These are phyloP conservation scores for Stevia rebaudiana DNA, from an alignment of 140 eudicot genomes.

Conservation along the genomic window DNA sequence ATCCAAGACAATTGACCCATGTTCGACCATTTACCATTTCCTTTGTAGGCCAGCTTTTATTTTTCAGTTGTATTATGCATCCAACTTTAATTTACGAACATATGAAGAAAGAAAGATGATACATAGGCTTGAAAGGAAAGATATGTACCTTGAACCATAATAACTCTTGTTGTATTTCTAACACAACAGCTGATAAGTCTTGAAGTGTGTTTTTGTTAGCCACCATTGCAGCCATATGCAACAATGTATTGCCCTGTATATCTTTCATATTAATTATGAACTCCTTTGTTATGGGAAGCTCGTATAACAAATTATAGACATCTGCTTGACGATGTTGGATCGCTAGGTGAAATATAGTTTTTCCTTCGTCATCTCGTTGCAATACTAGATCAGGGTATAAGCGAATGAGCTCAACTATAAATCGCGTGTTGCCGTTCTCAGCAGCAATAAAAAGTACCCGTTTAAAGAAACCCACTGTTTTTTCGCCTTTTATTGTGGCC, in stretches of 20 bases:
- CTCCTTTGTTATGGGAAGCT: slow-evolving; percentile 39
- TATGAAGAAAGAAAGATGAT: too few relatives aligned
- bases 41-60: too few relatives aligned
- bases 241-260: slow-evolving; percentile 22
- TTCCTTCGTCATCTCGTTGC: slow-evolving; percentile 33
- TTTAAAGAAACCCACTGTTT: too few relatives aligned
- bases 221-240: slow-evolving; percentile 38
- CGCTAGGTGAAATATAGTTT: slow-evolving; percentile 40
- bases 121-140: too few relatives aligned
- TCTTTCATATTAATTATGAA: slow-evolving; percentile 28
- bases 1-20: too few relatives aligned
- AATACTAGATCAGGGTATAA: slow-evolving; percentile 38
- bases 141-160: slow-evolving; percentile 51
- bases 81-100: too few relatives aligned
- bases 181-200: slow-evolving; percentile 44
- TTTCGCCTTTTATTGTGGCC: too few relatives aligned
- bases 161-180: slow-evolving; percentile 46
- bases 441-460: slow-evolving; percentile 31
- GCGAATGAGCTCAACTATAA: slow-evolving; percentile 26
- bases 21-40: too few relatives aligned
- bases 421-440: slow-evolving; percentile 25
- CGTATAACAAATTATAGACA: slow-evolving; percentile 38
- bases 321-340: slow-evolving; percentile 37
- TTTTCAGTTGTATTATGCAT: too few relatives aligned
- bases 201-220: slow-evolving; percentile 35